Base-by-base conservation (phyloP, 768 basidiomycete species). In the Sarcomyxa edulis region DNA sequence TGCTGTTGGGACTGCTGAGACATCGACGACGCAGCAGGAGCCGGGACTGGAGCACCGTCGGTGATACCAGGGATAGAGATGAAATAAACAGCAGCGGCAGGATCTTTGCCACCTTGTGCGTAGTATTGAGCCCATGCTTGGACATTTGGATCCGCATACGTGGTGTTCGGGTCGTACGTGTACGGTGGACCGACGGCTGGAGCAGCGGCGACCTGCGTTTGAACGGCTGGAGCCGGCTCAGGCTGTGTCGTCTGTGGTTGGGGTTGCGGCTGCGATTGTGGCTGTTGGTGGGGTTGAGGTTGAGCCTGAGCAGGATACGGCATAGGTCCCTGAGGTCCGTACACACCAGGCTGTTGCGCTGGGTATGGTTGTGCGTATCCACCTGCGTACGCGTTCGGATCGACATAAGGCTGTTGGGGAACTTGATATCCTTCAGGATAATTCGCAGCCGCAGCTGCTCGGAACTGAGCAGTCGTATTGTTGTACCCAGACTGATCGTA, bases 51-150 rank as follows among this genome's bases (percentile, higher is more conserved):
- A 16, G 25, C 18, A 7, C 7, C 58, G 37, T 76, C 77, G 48
- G 75, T 81, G 30, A 90, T 68, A 2, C 85, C 87, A 6, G 86
- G 87, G 1, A 90, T 77, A 2, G 76, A 78, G 34, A 83, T 59
- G 49, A 92, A 92, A 61, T 92, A 92, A 26, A 90, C 83, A 6
- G 81, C 66, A 7, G 88, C 89, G 5, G 83, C 77, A 0, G 68
- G 56, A 42, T 90, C 88, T 32, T 60, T 74, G 3, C 88, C 88
- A 18, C 89, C 89, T 43, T 81, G 76, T 1, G 81, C 79, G 53
- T 91, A 91, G 58, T 92, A 92, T 48, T 79, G 74, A 5, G 85
- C 88, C 88, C 88, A 91, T 0, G 84, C 84, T 53, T 90, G 87
- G 15, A 81, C 86, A 45, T 88, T 88, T 39, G 78, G 74, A 54